phyloP scores from a whole-genome alignment of 2,329 filamentous ascomycete species.

The Alternaria novae-zelandiae region DNA sequence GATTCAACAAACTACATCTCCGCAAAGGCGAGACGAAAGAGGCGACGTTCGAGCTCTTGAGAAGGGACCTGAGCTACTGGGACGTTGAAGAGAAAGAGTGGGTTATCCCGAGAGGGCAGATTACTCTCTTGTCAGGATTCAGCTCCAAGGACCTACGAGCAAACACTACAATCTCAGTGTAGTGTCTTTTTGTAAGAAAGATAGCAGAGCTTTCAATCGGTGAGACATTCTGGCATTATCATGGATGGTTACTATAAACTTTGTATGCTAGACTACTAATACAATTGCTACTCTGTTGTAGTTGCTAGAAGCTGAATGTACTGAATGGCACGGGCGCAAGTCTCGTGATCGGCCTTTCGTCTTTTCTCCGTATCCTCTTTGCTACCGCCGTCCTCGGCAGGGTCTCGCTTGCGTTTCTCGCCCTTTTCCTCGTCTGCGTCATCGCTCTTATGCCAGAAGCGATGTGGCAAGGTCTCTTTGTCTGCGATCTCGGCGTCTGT shows the following conservation, averaged over 20 bases:
- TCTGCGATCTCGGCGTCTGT: conserved; percentile 27
- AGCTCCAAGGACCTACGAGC: background rate
- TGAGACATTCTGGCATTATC: background rate
- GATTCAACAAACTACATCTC: background rate
- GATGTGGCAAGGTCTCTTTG: conserved; percentile 20
- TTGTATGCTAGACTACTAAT: background rate
- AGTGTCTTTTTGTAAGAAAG: background rate
- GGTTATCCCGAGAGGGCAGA: background rate
- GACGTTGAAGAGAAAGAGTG: background rate
- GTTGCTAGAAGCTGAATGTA: background rate
- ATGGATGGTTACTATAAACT: background rate
- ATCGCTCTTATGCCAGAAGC: conserved; percentile 31
- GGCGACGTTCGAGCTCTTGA: background rate
- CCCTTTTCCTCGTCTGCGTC: background rate
- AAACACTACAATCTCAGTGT: background rate
- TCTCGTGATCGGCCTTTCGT: background rate
- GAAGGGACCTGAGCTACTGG: background rate
- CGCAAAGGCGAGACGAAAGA: background rate
- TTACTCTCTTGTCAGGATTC: background rate
- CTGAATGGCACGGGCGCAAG: background rate
- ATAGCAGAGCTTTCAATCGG: background rate
- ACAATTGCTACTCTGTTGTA: background rate
- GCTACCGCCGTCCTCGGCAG: background rate
- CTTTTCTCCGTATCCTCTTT: background rate
- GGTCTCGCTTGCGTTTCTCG: background rate